These are phyloP conservation scores for Dendrobium nobile DNA, from an alignment of 106 monocot species.

Conservation along the genomic window DNA sequence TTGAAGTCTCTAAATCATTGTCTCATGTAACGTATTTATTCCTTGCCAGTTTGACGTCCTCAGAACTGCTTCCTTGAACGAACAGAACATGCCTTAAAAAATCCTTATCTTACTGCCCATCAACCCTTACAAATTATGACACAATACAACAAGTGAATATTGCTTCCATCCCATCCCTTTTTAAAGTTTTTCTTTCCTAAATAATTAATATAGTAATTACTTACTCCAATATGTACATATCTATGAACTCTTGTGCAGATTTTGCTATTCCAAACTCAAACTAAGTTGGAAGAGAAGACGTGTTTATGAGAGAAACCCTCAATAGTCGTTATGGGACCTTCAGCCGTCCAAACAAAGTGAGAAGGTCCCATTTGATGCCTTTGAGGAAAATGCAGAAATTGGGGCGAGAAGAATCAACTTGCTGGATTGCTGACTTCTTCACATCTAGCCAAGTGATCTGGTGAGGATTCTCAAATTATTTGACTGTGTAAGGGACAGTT, in stretches of 20 bases:
- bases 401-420: constrained; percentile 48
- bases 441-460: constrained; percentile 43
- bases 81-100: constrained; percentile 39
- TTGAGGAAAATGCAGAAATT: constrained; percentile 33
- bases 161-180: no score
- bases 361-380: neutral
- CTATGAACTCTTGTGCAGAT: constrained; percentile 50
- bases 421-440: constrained; percentile 33
- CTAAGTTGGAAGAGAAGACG: constrained; percentile 44
- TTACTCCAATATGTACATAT: neutral
- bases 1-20: no score
- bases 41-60: constrained; percentile 60
- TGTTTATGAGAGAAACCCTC: constrained; percentile 40
- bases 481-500: neutral
- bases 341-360: constrained; percentile 2
- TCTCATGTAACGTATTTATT: constrained; percentile 17
- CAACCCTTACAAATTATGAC: constrained; percentile 53
- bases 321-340: neutral
- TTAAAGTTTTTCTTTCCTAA: neutral
- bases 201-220: no score
- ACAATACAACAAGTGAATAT: constrained; percentile 58
- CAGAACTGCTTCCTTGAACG: constrained; percentile 69
- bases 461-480: constrained; percentile 27
- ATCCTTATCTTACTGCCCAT: constrained; percentile 61
- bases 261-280: constrained; percentile 48